Evolutionary conservation across 179 eudicot species (phyloP).

Genomic region (Carnegiea gigantea): DNA sequence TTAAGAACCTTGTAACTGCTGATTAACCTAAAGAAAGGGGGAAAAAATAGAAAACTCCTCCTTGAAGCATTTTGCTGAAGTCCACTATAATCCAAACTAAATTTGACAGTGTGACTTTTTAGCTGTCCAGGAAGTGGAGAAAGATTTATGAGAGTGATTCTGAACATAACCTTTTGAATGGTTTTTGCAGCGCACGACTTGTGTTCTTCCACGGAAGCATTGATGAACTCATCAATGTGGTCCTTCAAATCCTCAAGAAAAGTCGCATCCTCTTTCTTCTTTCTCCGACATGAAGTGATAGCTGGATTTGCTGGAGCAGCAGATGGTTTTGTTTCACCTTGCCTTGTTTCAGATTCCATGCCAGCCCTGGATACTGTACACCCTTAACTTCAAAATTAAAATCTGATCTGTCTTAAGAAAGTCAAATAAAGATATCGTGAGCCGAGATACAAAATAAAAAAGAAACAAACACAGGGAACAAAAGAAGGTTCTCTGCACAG

Average conservation of each 20-base stretch:
- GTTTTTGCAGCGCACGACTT: slow-evolving; percentile 82
- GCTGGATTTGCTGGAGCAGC: slow-evolving; percentile 46
- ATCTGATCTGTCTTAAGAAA: not conserved
- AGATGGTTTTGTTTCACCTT: slow-evolving; percentile 33
- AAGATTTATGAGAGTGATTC: not conserved
- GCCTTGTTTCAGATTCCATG: slow-evolving; percentile 45
- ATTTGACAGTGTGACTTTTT: not conserved
- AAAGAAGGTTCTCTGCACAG: not conserved
- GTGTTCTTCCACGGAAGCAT: slow-evolving; percentile 94
- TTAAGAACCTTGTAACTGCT: no score
- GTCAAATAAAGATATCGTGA: not conserved
- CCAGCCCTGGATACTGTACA: not conserved
- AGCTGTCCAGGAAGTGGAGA: not conserved
- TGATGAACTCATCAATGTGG: slow-evolving; percentile 79
- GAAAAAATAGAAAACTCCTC: no score
- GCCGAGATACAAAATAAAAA: not conserved
- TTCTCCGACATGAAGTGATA: slow-evolving; percentile 64
- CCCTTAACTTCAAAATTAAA: not conserved
- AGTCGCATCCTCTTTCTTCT: slow-evolving; percentile 66
- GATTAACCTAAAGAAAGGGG: not conserved
- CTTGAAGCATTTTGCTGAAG: no score
- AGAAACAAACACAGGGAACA: not conserved
- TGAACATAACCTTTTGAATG: slow-evolving; percentile 57
- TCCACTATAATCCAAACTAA: not conserved
- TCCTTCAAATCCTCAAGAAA: slow-evolving; percentile 75